Conservation (phyloP, 495 filamentous ascomycete genomes). For the Hypoxylon lenormandii region DNA sequence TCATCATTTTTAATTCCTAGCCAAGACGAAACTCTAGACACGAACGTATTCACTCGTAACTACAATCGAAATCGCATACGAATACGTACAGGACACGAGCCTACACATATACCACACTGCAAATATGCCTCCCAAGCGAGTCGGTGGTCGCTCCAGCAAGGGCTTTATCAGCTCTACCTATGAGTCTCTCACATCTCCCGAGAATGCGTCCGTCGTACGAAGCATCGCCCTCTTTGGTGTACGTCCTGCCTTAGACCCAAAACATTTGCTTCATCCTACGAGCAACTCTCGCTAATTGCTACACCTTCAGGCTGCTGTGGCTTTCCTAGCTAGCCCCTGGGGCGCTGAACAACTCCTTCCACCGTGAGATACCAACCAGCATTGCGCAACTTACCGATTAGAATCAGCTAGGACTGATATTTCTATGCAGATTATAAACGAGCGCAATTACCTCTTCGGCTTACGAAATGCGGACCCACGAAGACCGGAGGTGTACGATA, state of each 20-base stretch:
- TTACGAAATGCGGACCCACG: not conserved
- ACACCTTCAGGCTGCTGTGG: conserved; percentile 71
- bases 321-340: conserved; percentile 79
- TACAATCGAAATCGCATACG: not conserved
- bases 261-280: not conserved
- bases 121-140: conserved; percentile 58
- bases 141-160: conserved; percentile 52
- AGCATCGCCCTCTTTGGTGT: conserved; percentile 80
- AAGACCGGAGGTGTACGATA: conserved; percentile 32
- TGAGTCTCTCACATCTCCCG: conserved; percentile 72
- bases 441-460: not conserved
- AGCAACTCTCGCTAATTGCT: conserved; percentile 1
- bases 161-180: conserved; percentile 64
- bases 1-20: not conserved
- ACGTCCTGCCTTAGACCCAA: conserved; percentile 51
- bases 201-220: conserved; percentile 80
- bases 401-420: conserved; percentile 11
- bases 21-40: not conserved
- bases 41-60: not conserved
- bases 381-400: too few species aligned
- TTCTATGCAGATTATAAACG: conserved; percentile 18
- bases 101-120: not conserved
- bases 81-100: conserved; percentile 4
- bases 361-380: conserved; percentile 60
- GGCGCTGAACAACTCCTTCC: conserved; percentile 75